Evolutionary conservation across 202 grass and related monocot genomes (phyloP).

Genomic region (Setaria viridis): DNA sequence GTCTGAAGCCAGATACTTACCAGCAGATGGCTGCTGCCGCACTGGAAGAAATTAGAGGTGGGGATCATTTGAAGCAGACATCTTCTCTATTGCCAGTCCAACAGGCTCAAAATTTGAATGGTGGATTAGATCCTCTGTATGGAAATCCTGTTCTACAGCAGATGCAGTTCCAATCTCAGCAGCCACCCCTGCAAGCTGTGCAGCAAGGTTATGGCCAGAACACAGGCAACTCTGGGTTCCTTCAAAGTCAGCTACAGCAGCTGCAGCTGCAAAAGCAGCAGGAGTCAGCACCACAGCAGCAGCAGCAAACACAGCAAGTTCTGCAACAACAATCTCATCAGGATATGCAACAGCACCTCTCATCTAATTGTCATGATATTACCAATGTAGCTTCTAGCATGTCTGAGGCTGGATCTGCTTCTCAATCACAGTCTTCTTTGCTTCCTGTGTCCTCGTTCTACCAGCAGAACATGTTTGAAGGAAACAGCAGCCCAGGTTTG

Average conservation of each 20-base stretch:
- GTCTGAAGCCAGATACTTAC: constrained; percentile 82
- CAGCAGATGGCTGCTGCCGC: constrained; percentile 87
- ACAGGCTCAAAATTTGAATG: constrained; percentile 64
- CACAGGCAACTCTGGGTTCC: constrained; percentile 48
- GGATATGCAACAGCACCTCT: constrained; percentile 58
- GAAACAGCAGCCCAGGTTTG: constrained; percentile 54
- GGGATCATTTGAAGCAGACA: constrained; percentile 72
- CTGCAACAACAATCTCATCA: constrained; percentile 56
- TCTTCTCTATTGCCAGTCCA: constrained; percentile 63
- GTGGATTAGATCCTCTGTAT: constrained; percentile 55
- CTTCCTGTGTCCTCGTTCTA: constrained; percentile 52
- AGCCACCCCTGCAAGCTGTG: constrained; percentile 57
- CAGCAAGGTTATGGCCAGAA: constrained; percentile 66
- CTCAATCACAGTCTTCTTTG: constrained; percentile 57
- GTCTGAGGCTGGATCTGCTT: constrained; percentile 50
- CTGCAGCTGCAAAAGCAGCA: constrained; percentile 53
- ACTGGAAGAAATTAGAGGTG: constrained; percentile 74
- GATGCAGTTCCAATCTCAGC: constrained; percentile 72
- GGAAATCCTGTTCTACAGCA: constrained; percentile 75
- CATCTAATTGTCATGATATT: constrained; percentile 59
- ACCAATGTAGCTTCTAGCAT: constrained; percentile 59
- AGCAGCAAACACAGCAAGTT: constrained; percentile 50
- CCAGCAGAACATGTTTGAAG: constrained; percentile 62
- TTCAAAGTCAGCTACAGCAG: constrained; percentile 76
- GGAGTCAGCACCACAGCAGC: neutral